Evolutionary conservation across 805 yeast genomes (phyloP).

Genomic region (Candida yuanshanica): DNA sequence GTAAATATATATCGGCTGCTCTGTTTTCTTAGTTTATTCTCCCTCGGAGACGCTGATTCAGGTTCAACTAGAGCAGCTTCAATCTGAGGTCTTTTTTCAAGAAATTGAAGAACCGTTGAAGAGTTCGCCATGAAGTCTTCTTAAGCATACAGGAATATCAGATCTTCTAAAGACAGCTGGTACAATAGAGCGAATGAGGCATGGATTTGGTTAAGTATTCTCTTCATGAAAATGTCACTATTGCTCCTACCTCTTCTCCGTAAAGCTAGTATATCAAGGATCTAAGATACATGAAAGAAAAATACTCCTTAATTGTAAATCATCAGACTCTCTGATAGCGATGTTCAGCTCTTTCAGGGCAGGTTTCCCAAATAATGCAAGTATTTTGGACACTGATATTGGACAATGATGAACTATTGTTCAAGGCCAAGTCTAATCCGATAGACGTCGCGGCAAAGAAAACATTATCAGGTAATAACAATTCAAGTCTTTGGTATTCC

Average conservation of each 20-base stretch:
- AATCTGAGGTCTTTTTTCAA: not conserved
- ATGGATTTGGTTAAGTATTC: not conserved
- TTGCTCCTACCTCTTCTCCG: not conserved
- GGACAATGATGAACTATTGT: constrained; percentile 1
- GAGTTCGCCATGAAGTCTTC: not conserved
- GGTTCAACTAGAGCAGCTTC: constrained; percentile 12
- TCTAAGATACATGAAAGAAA: not conserved
- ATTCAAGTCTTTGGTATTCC: not conserved
- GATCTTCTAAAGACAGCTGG: not conserved
- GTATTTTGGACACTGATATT: not conserved
- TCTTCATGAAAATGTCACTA: not conserved
- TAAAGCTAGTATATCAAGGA: not conserved
- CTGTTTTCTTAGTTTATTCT: too few relatives aligned
- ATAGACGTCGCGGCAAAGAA: too few relatives aligned
- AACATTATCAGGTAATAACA: not conserved
- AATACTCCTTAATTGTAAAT: not conserved
- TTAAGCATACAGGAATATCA: not conserved
- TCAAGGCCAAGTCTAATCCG: constrained; percentile 3
- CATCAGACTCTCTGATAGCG: constrained; percentile 1
- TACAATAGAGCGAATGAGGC: not conserved
- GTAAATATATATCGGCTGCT: too few relatives aligned
- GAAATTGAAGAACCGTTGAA: too few relatives aligned
- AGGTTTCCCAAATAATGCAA: not conserved
- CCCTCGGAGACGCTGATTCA: constrained; percentile 12
- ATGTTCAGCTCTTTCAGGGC: constrained; percentile 11